Conservation (phyloP, 2,329 filamentous ascomycete genomes). For the Paradendryphiella salina region DNA sequence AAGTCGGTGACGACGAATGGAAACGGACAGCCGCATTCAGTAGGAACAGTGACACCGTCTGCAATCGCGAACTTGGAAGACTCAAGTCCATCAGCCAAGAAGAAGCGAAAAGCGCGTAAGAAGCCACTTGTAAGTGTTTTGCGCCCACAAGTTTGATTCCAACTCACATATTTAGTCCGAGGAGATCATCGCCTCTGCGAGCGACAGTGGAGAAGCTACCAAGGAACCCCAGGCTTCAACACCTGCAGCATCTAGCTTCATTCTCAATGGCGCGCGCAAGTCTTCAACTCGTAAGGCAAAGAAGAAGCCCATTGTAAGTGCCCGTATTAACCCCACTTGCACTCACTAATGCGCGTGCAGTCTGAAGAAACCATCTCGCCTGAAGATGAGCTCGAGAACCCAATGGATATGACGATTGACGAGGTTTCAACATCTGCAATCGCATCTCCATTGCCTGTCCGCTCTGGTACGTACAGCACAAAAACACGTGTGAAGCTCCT, state of each 20-base stretch:
- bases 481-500: conserved; percentile 7
- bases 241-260: conserved; percentile 14
- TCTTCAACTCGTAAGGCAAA: conserved; percentile 31
- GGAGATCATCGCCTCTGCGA: conserved; percentile 38
- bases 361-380: conserved; percentile 37
- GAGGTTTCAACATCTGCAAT: conserved; percentile 17
- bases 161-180: conserved; percentile 32
- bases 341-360: conserved; percentile 17
- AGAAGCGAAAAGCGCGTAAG: conserved; percentile 35
- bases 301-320: conserved; percentile 39
- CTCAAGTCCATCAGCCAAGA: conserved; percentile 30
- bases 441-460: conserved; percentile 29
- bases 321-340: not conserved
- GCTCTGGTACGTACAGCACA: conserved; percentile 31
- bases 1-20: conserved; percentile 34
- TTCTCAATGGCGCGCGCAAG: conserved; percentile 31
- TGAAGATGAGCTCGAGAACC: conserved; percentile 37
- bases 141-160: not conserved
- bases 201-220: conserved; percentile 26
- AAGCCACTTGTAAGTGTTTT: conserved; percentile 30
- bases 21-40: conserved; percentile 21
- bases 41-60: conserved; percentile 22
- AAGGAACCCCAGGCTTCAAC: conserved; percentile 21
- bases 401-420: conserved; percentile 24
- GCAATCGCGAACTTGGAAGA: conserved; percentile 26